phyloP scores from a whole-genome alignment of 371 early-diverging fungal species.

The Mortierella sp. region DNA sequence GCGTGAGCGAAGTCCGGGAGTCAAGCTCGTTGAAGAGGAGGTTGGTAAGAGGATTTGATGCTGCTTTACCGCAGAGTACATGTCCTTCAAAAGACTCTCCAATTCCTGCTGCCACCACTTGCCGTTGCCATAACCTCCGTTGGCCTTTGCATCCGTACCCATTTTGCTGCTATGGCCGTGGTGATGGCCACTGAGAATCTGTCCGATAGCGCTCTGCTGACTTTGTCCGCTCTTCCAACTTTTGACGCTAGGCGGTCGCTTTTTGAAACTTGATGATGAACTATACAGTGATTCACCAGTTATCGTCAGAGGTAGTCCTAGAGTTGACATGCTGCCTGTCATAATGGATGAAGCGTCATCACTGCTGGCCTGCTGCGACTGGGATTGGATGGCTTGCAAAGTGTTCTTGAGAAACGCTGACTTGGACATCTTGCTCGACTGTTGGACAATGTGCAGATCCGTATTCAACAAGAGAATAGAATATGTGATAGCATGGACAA shows the following conservation, averaged over 20 bases:
- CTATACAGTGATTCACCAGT: slow-evolving; percentile 14
- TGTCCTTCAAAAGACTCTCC: slow-evolving; percentile 61
- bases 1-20: slow-evolving; percentile 18
- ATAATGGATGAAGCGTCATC: not conserved
- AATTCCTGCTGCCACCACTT: slow-evolving; percentile 51
- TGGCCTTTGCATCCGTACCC: slow-evolving; percentile 32
- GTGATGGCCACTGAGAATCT: slow-evolving; percentile 4
- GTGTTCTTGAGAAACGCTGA: slow-evolving; percentile 73
- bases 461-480: slow-evolving; percentile 92
- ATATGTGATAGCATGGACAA: slow-evolving; percentile 88
- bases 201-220: slow-evolving; percentile 28
- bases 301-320: slow-evolving; percentile 18
- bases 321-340: not conserved
- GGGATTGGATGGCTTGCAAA: slow-evolving; percentile 62
- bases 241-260: slow-evolving; percentile 46
- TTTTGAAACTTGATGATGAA: slow-evolving; percentile 7
- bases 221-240: slow-evolving; percentile 51
- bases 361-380: slow-evolving; percentile 7
- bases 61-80: slow-evolving; percentile 79
- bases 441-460: slow-evolving; percentile 88
- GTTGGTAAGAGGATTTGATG: slow-evolving; percentile 79
- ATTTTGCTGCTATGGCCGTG: slow-evolving; percentile 16
- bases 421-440: slow-evolving; percentile 68
- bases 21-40: slow-evolving; percentile 14
- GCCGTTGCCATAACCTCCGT: slow-evolving; percentile 34